These are phyloP conservation scores for Bolboschoenus planiculmis DNA, from an alignment of 176 grass and related monocot species.

Conservation along the genomic window DNA sequence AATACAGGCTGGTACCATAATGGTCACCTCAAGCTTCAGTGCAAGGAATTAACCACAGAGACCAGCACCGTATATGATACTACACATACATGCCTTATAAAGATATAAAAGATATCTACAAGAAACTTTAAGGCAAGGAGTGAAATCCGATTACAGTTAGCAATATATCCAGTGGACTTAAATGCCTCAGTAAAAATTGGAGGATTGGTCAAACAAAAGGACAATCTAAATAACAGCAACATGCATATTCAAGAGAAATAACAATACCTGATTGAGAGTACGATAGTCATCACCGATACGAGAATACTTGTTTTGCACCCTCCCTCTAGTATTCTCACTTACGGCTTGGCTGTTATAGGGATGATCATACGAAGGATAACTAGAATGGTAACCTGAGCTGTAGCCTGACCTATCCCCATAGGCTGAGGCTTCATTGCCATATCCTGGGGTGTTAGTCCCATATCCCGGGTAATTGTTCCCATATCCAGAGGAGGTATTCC, in stretches of 20 bases:
- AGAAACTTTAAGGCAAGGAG: background rate
- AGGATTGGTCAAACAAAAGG: background rate
- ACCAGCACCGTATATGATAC: background rate
- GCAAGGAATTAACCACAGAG: background rate
- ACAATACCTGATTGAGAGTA: conserved; percentile 64
- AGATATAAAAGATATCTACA: background rate
- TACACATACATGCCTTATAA: background rate
- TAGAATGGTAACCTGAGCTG: conserved; percentile 30
- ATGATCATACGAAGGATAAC: conserved; percentile 36
- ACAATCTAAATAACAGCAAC: background rate
- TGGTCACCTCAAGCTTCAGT: background rate
- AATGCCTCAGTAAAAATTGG: background rate
- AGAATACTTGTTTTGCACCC: conserved; percentile 56
- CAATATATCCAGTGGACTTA: background rate
- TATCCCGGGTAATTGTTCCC: conserved; percentile 27
- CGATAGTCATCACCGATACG: conserved; percentile 77
- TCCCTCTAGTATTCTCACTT: conserved; percentile 43
- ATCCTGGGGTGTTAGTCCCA: conserved; percentile 33
- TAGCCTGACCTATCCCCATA: conserved; percentile 28
- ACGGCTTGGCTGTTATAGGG: conserved; percentile 13
- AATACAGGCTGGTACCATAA: background rate
- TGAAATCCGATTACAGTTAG: background rate
- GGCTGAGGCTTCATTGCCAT: conserved; percentile 25
- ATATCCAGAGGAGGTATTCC: background rate
- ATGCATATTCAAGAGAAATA: background rate